These are phyloP conservation scores for Stagonosporopsis chrysanthemi DNA, from an alignment of 2,329 filamentous ascomycete species.

Conservation along the genomic window DNA sequence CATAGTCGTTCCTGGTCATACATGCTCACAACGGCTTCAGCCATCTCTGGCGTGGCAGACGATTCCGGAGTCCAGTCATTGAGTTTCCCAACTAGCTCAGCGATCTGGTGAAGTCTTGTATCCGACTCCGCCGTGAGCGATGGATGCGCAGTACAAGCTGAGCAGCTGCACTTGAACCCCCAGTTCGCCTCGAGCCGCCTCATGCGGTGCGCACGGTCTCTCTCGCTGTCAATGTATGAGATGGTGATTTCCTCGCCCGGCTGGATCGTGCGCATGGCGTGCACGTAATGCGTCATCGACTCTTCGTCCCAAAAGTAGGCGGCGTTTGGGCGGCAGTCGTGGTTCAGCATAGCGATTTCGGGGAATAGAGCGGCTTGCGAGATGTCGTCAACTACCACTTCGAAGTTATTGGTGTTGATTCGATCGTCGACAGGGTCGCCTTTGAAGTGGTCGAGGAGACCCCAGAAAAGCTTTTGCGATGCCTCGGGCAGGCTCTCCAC, in stretches of 20 bases:
- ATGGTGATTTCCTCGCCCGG: slow-evolving; percentile 54
- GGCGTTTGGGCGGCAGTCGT: slow-evolving; percentile 50
- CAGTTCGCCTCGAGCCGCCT: slow-evolving; percentile 43
- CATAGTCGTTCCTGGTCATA: slow-evolving; percentile 50
- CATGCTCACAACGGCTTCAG: slow-evolving; percentile 46
- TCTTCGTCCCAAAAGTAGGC: slow-evolving; percentile 52
- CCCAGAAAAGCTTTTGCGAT: slow-evolving; percentile 37
- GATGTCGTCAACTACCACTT: slow-evolving; percentile 34
- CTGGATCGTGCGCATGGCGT: slow-evolving; percentile 49
- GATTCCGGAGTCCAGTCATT: slow-evolving; percentile 39
- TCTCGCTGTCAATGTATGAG: slow-evolving; percentile 53
- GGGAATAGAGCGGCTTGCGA: slow-evolving; percentile 41
- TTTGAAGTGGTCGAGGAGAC: slow-evolving; percentile 40
- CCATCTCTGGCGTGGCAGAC: slow-evolving; percentile 40
- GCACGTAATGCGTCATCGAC: slow-evolving; percentile 51
- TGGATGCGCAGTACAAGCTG: slow-evolving; percentile 46
- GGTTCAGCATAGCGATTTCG: slow-evolving; percentile 48
- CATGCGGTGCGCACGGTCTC: slow-evolving; percentile 40
- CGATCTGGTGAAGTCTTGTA: slow-evolving; percentile 43
- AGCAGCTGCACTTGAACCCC: slow-evolving; percentile 53
- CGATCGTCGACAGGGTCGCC: slow-evolving; percentile 43
- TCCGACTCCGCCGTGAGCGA: slow-evolving; percentile 42
- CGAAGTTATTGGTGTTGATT: slow-evolving; percentile 49
- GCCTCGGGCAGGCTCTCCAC: slow-evolving; percentile 34
- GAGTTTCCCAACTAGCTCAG: slow-evolving; percentile 35